A percentile compares a stretch with the other conserved stretches of the same genome.
phyloP scores from a whole-genome alignment of 345 rosid genomes.

The Acer saccharum region DNA sequence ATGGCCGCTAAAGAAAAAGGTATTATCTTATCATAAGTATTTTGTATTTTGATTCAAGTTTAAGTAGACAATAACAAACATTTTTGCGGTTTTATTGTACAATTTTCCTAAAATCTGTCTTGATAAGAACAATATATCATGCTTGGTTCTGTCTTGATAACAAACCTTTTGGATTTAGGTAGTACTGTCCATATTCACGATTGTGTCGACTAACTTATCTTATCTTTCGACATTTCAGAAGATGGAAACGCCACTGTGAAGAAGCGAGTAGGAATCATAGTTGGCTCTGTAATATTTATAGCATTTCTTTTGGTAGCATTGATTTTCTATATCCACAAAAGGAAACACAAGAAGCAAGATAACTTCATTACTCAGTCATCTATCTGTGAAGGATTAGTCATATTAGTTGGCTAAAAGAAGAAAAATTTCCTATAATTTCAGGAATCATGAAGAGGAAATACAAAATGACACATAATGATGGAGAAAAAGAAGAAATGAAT shows the following conservation, averaged over 20 bases:
- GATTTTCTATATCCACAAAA: background rate
- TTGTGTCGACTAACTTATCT: background rate
- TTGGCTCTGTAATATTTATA: background rate
- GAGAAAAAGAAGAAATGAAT: no score
- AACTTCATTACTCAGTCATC: background rate
- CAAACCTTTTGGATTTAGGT: no score
- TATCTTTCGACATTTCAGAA: background rate
- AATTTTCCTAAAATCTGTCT: no score
- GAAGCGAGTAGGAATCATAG: slow-evolving; percentile 9
- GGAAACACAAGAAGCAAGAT: slow-evolving; percentile 11
- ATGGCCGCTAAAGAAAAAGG: slow-evolving; percentile 28
- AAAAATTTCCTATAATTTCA: slow-evolving; percentile 25
- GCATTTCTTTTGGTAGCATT: background rate
- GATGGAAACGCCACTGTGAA: background rate
- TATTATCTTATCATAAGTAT: slow-evolving; percentile 14
- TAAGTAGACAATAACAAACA: background rate
- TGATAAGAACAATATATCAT: no score
- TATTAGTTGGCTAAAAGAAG: slow-evolving; percentile 13
- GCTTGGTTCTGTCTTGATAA: background rate
- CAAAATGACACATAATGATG: no score
- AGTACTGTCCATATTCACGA: no score
- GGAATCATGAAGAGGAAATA: slow-evolving; percentile 9
- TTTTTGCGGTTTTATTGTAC: no score
- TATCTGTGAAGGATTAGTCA: background rate
- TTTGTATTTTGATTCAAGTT: background rate